phyloP scores from a whole-genome alignment of 768 basidiomycete species.

The Boletus bicolor region DNA sequence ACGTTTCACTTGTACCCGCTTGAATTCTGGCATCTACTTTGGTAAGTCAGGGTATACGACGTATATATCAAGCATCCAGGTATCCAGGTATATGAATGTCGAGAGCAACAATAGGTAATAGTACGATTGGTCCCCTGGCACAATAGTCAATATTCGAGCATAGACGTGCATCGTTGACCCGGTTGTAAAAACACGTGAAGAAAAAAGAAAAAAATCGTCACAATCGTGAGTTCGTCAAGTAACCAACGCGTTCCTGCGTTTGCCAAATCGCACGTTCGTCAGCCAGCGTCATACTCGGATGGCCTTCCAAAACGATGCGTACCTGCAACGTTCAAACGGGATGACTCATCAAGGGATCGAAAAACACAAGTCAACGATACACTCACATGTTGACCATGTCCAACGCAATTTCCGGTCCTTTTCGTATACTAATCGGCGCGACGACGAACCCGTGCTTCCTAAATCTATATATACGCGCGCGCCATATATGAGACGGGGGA shows the following conservation, averaged over 20 bases:
- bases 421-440: slow-evolving; percentile 48
- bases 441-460: slow-evolving; percentile 52
- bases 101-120: too few species aligned
- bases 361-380: not conserved
- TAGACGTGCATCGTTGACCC: not conserved
- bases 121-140: not conserved
- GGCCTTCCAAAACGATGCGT: slow-evolving; percentile 33
- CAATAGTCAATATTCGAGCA: not conserved
- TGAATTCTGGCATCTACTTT: not conserved
- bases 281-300: slow-evolving; percentile 18
- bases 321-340: slow-evolving; percentile 15
- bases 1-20: too few species aligned
- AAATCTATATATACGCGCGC: slow-evolving; percentile 36
- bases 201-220: not conserved
- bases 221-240: not conserved
- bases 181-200: not conserved
- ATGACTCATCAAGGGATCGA: not conserved
- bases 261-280: not conserved
- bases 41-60: not conserved
- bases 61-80: not conserved
- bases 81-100: not conserved
- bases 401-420: slow-evolving; percentile 46
- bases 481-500: not conserved
- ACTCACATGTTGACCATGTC: slow-evolving; percentile 71
- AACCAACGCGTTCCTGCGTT: not conserved